These are phyloP conservation scores for Talaromyces marneffei DNA, from an alignment of 2,329 filamentous ascomycete genomes.

Conservation along the genomic window DNA sequence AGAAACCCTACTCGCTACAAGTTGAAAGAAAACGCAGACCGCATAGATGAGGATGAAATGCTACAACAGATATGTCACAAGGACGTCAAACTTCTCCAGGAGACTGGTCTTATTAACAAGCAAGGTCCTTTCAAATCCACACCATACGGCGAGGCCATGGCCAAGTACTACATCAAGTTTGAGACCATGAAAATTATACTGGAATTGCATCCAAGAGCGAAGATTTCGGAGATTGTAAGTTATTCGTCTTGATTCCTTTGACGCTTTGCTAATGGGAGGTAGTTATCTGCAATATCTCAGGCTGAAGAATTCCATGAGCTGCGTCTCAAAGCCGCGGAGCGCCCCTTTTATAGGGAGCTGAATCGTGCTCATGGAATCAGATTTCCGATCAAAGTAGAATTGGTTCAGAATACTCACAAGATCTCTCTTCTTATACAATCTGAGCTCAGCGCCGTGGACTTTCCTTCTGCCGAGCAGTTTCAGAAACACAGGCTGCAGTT, in stretches of 20 bases:
- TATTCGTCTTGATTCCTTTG: neutral
- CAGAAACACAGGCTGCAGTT: constrained; percentile 53
- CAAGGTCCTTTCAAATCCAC: constrained; percentile 55
- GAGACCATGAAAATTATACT: constrained; percentile 71
- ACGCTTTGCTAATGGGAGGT: constrained; percentile 17
- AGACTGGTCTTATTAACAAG: constrained; percentile 52
- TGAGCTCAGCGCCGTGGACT: constrained; percentile 62
- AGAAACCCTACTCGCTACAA: constrained; percentile 67
- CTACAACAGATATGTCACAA: constrained; percentile 66
- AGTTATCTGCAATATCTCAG: constrained; percentile 63
- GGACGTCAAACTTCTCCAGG: constrained; percentile 60
- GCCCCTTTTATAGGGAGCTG: constrained; percentile 62
- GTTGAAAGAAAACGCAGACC: constrained; percentile 50
- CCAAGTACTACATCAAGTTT: constrained; percentile 72
- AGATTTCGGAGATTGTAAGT: constrained; percentile 63
- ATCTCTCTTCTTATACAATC: constrained; percentile 72
- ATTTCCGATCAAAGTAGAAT: constrained; percentile 63
- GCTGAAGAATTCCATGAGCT: constrained; percentile 68
- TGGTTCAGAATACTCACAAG: constrained; percentile 65
- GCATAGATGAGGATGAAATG: constrained; percentile 53
- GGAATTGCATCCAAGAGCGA: constrained; percentile 54
- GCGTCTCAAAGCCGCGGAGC: constrained; percentile 65
- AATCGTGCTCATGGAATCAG: constrained; percentile 65
- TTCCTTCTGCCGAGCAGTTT: constrained; percentile 54
- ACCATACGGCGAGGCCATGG: constrained; percentile 73